Conservation (phyloP, 805 yeast genomes). For the Candida montana region DNA sequence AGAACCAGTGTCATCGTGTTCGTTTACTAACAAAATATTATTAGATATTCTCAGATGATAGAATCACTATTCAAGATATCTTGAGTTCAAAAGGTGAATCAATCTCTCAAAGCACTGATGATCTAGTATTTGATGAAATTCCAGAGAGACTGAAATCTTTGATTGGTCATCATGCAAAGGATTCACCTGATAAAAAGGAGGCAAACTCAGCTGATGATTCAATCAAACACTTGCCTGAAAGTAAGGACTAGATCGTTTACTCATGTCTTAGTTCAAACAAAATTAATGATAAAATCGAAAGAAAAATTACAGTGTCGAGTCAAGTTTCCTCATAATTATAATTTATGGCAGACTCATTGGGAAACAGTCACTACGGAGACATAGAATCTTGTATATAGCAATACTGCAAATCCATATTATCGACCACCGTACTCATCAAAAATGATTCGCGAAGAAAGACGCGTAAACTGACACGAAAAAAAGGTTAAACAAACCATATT, state of each 20-base stretch:
- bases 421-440: neutral
- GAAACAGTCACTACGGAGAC: no score
- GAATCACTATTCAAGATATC: slow-evolving; percentile 75
- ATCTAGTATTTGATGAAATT: slow-evolving; percentile 63
- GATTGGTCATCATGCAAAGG: slow-evolving; percentile 65
- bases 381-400: no score
- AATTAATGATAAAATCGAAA: no score
- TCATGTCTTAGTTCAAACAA: no score
- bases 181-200: slow-evolving; percentile 50
- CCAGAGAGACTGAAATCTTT: slow-evolving; percentile 47
- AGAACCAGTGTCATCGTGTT: neutral
- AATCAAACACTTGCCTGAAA: slow-evolving; percentile 2
- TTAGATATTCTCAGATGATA: slow-evolving; percentile 72
- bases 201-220: neutral
- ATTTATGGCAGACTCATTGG: no score
- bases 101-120: slow-evolving; percentile 58
- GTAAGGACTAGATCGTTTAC: no score
- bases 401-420: no score
- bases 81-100: slow-evolving; percentile 71
- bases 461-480: neutral
- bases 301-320: no score
- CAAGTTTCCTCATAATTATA: no score
- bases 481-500: neutral
- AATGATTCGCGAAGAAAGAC: neutral
- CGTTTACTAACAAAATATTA: slow-evolving; percentile 18